Evolutionary conservation across 371 early-diverging fungal species (phyloP), one percentile per base, ranked within the genome.

Genomic region (Apophysomyces sp.): DNA sequence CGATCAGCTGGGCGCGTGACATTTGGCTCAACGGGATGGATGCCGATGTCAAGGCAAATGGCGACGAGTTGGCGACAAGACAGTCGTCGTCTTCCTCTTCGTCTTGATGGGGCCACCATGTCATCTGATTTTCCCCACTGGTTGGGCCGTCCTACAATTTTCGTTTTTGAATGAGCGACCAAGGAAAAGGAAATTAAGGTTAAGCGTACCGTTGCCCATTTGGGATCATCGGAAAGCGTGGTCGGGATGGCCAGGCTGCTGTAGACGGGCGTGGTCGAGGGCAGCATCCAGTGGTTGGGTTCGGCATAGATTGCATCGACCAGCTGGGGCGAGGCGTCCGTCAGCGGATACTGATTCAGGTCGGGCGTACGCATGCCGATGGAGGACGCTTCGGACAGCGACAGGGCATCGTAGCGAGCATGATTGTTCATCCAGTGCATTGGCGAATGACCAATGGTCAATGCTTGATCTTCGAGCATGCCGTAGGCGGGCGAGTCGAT

Each of bases 1-100:
- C 64, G 57, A 77, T 77, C 34, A 77, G 67, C 39, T 77, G 61
- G 27, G 67, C 68, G 34, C 72, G 72, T 44, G 49, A 44, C 49
- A 44, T 44, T 11, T 44, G 49, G 21, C 27, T 44, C 26, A 44
- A 44, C 49, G 49, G 49, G 49, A 44, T 44, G 21, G 21, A 21
- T 18, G 21, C 49, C 49, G 49, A 44, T 16, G 49, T 44, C 49
- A 44, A 44, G 16, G 49, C n/a, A 44, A 44, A 44, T 16, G 49
- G 49, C 4, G 49, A 44, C 9, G 21, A 9, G 24, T 26, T 44
- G 34, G 34, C 13, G 13, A 13, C 34, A 34, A 34, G 8, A 21
- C 21, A 9, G 1, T 7, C 21, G 16, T 44, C 49, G 9, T 44
- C 49, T 21, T 44, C 49, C 21, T 44, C 49, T 7, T 44, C 49